Evolutionary conservation across 192 early-diverging fungal species (phyloP).

Genomic region (Lobulomyces angularis): DNA sequence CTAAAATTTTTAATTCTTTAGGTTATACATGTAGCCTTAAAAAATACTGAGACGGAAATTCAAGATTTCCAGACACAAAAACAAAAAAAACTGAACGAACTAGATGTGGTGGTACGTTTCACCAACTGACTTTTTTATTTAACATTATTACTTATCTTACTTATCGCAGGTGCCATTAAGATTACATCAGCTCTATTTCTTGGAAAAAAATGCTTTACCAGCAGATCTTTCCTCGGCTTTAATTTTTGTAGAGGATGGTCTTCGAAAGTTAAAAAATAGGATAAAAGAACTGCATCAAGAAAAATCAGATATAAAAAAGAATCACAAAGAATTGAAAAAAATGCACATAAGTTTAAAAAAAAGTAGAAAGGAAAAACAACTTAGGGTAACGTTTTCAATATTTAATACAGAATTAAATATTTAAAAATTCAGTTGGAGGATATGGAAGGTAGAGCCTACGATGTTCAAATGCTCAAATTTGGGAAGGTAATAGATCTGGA

Average conservation of each 20-base stretch:
- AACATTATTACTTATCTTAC: not conserved
- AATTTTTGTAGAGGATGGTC: constrained; percentile 39
- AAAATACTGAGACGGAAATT: constrained; percentile 41
- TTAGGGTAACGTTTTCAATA: constrained; percentile 19
- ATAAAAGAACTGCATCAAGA: constrained; percentile 54
- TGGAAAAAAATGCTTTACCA: constrained; percentile 31
- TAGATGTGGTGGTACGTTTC: constrained; percentile 39
- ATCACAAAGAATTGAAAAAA: constrained; percentile 46
- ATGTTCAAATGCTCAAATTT: constrained; percentile 59
- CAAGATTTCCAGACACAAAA: constrained; percentile 59
- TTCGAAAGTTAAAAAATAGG: constrained; percentile 27
- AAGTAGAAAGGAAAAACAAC: constrained; percentile 42
- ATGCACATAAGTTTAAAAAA: constrained; percentile 44
- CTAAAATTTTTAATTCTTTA: too few species aligned
- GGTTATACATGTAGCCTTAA: constrained; percentile 27
- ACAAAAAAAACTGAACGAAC: constrained; percentile 49
- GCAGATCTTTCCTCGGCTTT: constrained; percentile 31
- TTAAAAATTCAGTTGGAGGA: constrained; percentile 24
- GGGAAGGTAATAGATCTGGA: constrained; percentile 50
- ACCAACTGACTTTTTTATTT: not conserved
- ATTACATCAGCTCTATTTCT: constrained; percentile 40
- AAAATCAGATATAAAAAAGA: constrained; percentile 45
- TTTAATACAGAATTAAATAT: constrained; percentile 2
- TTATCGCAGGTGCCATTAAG: constrained; percentile 25
- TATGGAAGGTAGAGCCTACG: constrained; percentile 28